These are phyloP conservation scores for Aspergillus leporis DNA, from an alignment of 495 filamentous ascomycete genomes.

Conservation along the genomic window DNA sequence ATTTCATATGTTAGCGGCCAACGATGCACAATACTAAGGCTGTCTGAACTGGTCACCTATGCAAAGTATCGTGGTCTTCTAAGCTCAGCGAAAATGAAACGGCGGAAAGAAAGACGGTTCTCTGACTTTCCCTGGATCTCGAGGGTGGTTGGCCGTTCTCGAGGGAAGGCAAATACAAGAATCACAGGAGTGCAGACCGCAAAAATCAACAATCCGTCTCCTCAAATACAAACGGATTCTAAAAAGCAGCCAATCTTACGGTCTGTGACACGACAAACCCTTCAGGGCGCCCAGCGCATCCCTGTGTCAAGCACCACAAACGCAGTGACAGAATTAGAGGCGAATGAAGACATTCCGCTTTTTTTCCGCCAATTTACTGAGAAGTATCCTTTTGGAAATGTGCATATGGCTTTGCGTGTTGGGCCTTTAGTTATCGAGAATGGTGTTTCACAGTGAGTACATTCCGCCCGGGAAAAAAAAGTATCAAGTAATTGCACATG, in stretches of 20 bases:
- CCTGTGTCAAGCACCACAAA: conserved; percentile 1
- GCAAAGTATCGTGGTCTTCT: conserved; percentile 26
- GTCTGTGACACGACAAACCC: not conserved
- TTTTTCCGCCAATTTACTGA: conserved; percentile 29
- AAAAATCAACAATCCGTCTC: not conserved
- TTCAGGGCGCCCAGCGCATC: not conserved
- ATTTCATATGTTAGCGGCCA: conserved; percentile 2
- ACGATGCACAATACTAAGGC: conserved; percentile 23
- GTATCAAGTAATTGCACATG: not conserved
- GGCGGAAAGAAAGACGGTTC: not conserved
- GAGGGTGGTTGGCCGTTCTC: not conserved
- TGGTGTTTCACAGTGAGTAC: conserved; percentile 26
- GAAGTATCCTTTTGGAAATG: conserved; percentile 36
- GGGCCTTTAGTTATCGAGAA: conserved; percentile 47
- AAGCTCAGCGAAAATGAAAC: not conserved
- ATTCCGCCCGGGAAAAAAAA: not conserved
- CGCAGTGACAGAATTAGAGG: conserved; percentile 5
- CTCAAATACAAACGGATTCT: not conserved
- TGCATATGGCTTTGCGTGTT: conserved; percentile 43
- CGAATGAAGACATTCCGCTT: conserved; percentile 32
- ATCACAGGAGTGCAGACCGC: not conserved
- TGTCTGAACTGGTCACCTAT: conserved; percentile 19
- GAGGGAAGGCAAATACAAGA: not conserved
- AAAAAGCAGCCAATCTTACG: not conserved
- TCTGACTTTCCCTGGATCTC: not conserved